These are phyloP conservation scores for Picea sitchensis DNA, from an alignment of 75 land plant species.

Conservation along the genomic window DNA sequence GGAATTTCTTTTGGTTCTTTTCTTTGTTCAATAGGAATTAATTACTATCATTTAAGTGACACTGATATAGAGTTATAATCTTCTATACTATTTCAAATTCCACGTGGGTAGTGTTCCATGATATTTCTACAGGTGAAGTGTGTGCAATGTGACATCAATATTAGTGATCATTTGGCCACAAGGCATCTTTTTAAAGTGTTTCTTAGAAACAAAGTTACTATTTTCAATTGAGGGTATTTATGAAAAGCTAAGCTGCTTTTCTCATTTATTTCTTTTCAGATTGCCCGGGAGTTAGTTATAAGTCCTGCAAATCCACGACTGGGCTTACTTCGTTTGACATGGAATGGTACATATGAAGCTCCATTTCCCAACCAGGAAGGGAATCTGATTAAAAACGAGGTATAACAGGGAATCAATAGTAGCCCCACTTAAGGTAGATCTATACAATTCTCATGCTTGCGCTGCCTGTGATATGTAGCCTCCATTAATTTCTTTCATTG, in stretches of 20 bases:
- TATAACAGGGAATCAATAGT: conserved; percentile 2
- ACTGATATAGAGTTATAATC: too few relatives aligned
- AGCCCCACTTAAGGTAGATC: background rate
- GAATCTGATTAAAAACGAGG: conserved; percentile 58
- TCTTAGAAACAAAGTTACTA: background rate
- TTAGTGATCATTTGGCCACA: background rate
- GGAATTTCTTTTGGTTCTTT: too few relatives aligned
- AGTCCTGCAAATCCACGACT: conserved; percentile 64
- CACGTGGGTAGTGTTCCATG: background rate
- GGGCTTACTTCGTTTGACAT: conserved; percentile 52
- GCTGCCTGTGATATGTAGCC: too few relatives aligned
- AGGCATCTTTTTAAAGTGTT: background rate
- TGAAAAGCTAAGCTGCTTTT: background rate
- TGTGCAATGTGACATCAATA: too few relatives aligned
- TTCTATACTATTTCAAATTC: background rate
- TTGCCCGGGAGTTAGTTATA: conserved; percentile 82
- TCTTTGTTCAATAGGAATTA: too few relatives aligned
- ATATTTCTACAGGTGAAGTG: background rate
- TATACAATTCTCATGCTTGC: background rate
- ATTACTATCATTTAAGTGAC: too few relatives aligned
- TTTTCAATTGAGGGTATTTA: background rate
- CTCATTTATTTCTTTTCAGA: conserved; percentile 34
- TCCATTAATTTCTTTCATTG: background rate
- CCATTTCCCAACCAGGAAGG: conserved; percentile 48
- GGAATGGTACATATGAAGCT: conserved; percentile 32